Percentiles rank a stretch among this genome's conserved stretches.
phyloP scores from a whole-genome alignment of 2,329 filamentous ascomycete species.

The Cadophora gregata region DNA sequence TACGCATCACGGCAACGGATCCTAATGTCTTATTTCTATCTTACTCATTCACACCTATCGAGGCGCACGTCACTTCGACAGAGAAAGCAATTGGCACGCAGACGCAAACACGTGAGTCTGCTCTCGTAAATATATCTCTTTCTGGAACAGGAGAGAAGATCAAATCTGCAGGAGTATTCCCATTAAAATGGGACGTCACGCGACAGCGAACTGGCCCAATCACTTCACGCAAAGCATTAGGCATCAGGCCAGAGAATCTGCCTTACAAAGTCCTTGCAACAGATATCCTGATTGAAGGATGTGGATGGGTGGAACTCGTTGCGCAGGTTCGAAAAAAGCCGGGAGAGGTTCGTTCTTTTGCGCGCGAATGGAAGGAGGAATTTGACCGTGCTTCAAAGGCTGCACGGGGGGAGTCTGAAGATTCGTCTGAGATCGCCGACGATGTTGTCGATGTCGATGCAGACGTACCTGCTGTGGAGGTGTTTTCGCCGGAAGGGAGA shows the following conservation, averaged over 20 bases:
- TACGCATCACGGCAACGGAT: slow-evolving; percentile 81
- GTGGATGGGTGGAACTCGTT: slow-evolving; percentile 90
- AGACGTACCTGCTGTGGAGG: slow-evolving; percentile 75
- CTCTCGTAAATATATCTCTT: slow-evolving; percentile 67
- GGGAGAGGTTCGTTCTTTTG: slow-evolving; percentile 29
- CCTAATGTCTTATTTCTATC: slow-evolving; percentile 71
- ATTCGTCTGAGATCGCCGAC: slow-evolving; percentile 27
- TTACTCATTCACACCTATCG: slow-evolving; percentile 85
- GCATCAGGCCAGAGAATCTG: slow-evolving; percentile 68
- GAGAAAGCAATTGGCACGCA: slow-evolving; percentile 81
- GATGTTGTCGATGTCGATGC: slow-evolving; percentile 42
- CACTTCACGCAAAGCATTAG: slow-evolving; percentile 66
- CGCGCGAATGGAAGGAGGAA: neutral
- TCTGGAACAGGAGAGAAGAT: slow-evolving; percentile 64
- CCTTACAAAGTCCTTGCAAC: slow-evolving; percentile 81
- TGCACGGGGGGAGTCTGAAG: slow-evolving; percentile 22
- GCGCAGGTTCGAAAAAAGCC: slow-evolving; percentile 75
- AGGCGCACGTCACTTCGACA: slow-evolving; percentile 77
- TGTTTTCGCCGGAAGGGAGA: slow-evolving; percentile 85
- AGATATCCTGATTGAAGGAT: slow-evolving; percentile 89
- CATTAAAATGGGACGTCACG: slow-evolving; percentile 83
- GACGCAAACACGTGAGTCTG: slow-evolving; percentile 62
- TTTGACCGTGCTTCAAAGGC: neutral
- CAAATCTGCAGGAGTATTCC: slow-evolving; percentile 74
- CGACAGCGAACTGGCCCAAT: slow-evolving; percentile 76